A percentile compares a stretch with the other conserved stretches of the same genome.
Evolutionary conservation across 2,329 filamentous ascomycete genomes (phyloP).

Genomic region (Xylaria polymorpha): DNA sequence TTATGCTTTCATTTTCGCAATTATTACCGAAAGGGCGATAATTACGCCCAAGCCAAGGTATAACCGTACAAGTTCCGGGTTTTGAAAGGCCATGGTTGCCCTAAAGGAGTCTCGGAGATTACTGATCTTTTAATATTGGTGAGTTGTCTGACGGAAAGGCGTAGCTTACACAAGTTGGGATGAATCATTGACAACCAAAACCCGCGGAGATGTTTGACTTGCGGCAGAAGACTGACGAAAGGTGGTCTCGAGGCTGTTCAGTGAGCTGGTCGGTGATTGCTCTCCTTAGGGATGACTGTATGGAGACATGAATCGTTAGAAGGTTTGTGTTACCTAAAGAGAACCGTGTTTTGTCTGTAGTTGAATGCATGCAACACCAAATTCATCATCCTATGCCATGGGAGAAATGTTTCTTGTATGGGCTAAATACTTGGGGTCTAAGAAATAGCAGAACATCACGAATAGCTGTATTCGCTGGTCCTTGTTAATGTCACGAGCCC

Average conservation of each 20-base stretch:
- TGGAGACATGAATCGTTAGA: background rate
- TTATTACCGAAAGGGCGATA: background rate
- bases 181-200: constrained; percentile 13
- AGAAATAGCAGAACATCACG: background rate
- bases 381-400: background rate
- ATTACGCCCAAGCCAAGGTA: background rate
- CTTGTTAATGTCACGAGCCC: background rate
- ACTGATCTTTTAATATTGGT: constrained; percentile 1
- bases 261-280: background rate
- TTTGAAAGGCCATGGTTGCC: background rate
- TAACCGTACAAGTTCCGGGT: background rate
- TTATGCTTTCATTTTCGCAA: background rate
- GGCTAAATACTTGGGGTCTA: background rate
- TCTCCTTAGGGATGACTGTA: background rate
- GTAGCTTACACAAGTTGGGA: constrained; percentile 9
- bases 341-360: background rate
- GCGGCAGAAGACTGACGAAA: background rate
- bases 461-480: background rate
- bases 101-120: background rate
- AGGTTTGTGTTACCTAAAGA: background rate
- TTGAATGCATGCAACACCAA: background rate
- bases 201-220: constrained; percentile 11
- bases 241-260: background rate
- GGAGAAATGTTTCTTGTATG: background rate
- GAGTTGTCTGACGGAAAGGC: background rate